Evolutionary conservation across 306 rosid species (phyloP), one percentile per base, ranked within the genome.

Genomic region (Glycyrrhiza uralensis): DNA sequence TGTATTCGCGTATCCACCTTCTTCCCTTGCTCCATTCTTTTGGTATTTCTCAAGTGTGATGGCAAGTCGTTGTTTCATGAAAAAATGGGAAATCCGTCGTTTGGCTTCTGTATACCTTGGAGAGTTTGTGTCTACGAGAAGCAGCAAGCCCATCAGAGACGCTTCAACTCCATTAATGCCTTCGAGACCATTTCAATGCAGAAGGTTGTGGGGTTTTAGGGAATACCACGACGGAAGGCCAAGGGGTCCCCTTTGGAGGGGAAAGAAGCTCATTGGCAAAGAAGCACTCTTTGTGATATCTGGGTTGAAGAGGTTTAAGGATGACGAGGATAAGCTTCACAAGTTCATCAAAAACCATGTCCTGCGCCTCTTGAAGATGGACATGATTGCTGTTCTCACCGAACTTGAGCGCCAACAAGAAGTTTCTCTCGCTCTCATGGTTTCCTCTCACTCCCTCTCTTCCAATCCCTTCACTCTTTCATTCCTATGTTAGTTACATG

Each of bases 241-340:
- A 13, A 85, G 99, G 72, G 99, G 99, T 0, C 96, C 99, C 14
- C 99, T 94, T 71, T 94, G 97, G 99, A 89, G 90, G 54, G 97
- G 96, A 19, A 90, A 90, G 76, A 94, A 94, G 82, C 76, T 92
- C 52, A 83, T 91, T 18, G 97, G 96, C 1, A 94, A 94, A 86
- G 97, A 91, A 76, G 96, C 99, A 1, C 84, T 91, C 9, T 89
- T 80, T 68, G 99, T 84, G 13, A 75, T 94, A 17, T 69, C 70
- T 44, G 99, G 96, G 3, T 61, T 91, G 83, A 91, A 91, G 81
- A 83, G 93, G 82, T 91, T 94, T 52, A 89, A 88, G 79, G 87
- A 88, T 46, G 89, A 89, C 7, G 85, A 85, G 14, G 97, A 91
- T 32, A 87, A 58, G 84, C 85, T 91, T 66, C 79, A 67, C 6